A percentile compares a stretch with the other conserved stretches of the same genome.
Evolutionary conservation across 2,329 filamentous ascomycete genomes (phyloP).

Genomic region (Curvularia eragrostidis): DNA sequence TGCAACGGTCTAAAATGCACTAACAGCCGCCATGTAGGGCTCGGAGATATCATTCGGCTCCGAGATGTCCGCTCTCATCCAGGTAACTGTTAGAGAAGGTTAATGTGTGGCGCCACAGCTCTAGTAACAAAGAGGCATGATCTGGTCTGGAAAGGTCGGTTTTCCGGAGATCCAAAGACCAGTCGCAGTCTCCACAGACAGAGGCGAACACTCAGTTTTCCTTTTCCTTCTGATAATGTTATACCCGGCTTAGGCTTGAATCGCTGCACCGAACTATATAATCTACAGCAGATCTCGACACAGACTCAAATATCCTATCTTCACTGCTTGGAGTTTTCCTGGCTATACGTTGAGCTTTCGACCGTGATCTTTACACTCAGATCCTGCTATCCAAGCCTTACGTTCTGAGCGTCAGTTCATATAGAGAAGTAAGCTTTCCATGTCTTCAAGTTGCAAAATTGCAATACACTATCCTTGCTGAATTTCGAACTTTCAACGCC

Average conservation of each 20-base stretch:
- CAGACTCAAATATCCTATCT: neutral
- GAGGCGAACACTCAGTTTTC: neutral
- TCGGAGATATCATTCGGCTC: neutral
- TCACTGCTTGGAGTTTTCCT: neutral
- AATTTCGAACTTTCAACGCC: neutral
- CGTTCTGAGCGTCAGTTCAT: no score
- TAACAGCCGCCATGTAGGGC: neutral
- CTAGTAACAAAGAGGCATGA: neutral
- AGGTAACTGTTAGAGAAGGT: neutral
- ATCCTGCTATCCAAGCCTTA: neutral
- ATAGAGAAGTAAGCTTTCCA: neutral
- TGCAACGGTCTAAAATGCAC: neutral
- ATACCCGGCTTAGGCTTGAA: neutral
- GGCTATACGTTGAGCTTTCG: neutral
- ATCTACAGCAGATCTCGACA: no score
- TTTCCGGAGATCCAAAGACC: neutral
- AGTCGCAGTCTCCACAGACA: neutral
- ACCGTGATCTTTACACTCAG: neutral
- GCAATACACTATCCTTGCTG: neutral
- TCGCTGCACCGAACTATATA: neutral
- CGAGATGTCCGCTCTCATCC: neutral
- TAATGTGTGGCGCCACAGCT: neutral
- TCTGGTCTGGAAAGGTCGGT: neutral
- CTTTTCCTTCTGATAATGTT: neutral
- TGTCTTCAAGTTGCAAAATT: neutral